A percentile compares a stretch with the other conserved stretches of the same genome.
Evolutionary conservation across 1,284 basidiomycete genomes (phyloP).

Genomic region (Ceratobasidium sp.): DNA sequence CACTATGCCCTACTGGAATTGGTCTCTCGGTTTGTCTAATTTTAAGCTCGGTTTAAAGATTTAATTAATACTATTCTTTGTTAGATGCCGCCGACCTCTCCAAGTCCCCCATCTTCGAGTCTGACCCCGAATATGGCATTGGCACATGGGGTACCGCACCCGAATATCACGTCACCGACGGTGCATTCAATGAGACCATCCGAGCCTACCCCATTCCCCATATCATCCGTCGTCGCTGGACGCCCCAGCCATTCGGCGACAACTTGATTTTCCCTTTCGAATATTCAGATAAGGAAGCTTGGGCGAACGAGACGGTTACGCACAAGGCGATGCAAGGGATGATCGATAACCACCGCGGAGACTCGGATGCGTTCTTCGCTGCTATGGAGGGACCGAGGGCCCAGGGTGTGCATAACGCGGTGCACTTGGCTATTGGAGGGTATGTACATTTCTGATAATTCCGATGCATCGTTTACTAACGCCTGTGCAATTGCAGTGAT

Average conservation of each 20-base stretch:
- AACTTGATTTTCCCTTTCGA: constrained; percentile 46
- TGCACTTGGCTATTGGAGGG: constrained; percentile 37
- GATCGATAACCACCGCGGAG: constrained; percentile 31
- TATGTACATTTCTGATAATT: background rate
- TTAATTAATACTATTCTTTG: background rate
- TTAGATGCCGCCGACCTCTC: constrained; percentile 43
- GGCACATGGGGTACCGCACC: constrained; percentile 32
- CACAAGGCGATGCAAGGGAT: constrained; percentile 25
- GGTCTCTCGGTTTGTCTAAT: constrained; percentile 21
- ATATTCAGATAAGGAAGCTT: constrained; percentile 28
- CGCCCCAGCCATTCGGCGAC: constrained; percentile 41
- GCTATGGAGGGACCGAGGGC: constrained; percentile 39
- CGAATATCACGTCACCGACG: constrained; percentile 38
- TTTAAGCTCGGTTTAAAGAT: too few species aligned
- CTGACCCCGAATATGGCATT: constrained; percentile 39
- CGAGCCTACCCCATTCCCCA: constrained; percentile 46
- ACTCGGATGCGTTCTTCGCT: constrained; percentile 36
- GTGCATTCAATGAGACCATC: constrained; percentile 36
- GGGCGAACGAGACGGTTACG: constrained; percentile 44
- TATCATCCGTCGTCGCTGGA: constrained; percentile 43
- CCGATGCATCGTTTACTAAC: background rate
- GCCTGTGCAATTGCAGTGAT: constrained; percentile 10
- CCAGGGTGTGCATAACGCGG: constrained; percentile 45
- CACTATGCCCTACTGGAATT: constrained; percentile 45
- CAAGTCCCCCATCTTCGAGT: constrained; percentile 45